phyloP scores from a whole-genome alignment of 345 rosid genomes.

The Kandelia obovata region DNA sequence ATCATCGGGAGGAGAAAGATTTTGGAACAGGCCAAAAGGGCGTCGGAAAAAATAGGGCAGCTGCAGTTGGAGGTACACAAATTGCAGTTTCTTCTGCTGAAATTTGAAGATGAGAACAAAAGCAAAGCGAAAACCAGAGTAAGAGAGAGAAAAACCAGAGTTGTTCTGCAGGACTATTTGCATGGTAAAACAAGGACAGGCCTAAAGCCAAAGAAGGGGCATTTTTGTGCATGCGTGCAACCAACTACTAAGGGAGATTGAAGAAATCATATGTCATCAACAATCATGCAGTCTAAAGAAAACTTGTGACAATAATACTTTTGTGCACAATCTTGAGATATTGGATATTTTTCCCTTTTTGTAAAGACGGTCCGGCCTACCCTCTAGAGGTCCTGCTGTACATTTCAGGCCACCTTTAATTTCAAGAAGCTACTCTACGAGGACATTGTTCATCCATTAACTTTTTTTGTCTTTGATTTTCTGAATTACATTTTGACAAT shows the following conservation, averaged over 20 bases:
- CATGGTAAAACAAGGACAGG: slow-evolving; percentile 51
- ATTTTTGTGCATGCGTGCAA: slow-evolving; percentile 73
- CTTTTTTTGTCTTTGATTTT: background rate
- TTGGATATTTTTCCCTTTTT: slow-evolving; percentile 7
- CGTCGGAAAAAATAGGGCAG: slow-evolving; percentile 78
- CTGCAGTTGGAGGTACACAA: slow-evolving; percentile 91
- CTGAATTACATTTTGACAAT: background rate
- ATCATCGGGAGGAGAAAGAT: slow-evolving; percentile 42
- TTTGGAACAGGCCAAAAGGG: slow-evolving; percentile 75
- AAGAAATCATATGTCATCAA: slow-evolving; percentile 13
- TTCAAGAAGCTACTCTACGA: slow-evolving; percentile 21
- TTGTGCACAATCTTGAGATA: slow-evolving; percentile 31
- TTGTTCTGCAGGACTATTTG: slow-evolving; percentile 72
- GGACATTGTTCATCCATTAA: slow-evolving; percentile 7
- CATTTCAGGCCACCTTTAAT: slow-evolving; percentile 20
- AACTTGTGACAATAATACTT: slow-evolving; percentile 8
- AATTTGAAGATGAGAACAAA: slow-evolving; percentile 63
- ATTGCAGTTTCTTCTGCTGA: slow-evolving; percentile 65
- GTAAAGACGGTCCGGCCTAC: slow-evolving; percentile 17
- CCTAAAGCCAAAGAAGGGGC: slow-evolving; percentile 46
- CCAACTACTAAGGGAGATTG: slow-evolving; percentile 65
- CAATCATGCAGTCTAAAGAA: slow-evolving; percentile 14
- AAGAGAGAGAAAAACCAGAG: slow-evolving; percentile 55
- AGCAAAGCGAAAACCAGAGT: slow-evolving; percentile 44
- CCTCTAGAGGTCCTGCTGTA: slow-evolving; percentile 31